Percentiles rank a stretch among this genome's conserved stretches.
Conservation (phyloP, 371 early-diverging fungal species). For the Mortierella sp. region DNA sequence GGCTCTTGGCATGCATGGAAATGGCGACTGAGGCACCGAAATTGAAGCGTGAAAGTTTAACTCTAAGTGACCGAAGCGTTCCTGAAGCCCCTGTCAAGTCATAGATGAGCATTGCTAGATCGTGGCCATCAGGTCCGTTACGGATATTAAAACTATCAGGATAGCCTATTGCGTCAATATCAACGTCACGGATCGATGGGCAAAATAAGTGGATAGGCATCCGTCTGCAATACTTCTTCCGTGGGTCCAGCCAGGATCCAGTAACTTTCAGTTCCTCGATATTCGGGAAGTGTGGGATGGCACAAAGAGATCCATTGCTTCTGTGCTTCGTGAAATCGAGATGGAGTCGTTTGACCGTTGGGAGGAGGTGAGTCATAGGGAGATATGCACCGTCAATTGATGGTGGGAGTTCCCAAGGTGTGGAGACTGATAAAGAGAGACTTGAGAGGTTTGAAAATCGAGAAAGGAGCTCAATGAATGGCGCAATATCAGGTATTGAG, state of each 20-base stretch:
- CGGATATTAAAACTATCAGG: not conserved
- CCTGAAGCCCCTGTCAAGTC: not conserved
- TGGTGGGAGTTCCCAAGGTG: not conserved
- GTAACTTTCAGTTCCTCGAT: not conserved
- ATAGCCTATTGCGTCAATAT: not conserved
- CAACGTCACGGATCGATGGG: not conserved
- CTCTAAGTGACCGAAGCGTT: not conserved
- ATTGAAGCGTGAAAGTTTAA: not conserved
- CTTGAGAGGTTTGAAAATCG: not conserved
- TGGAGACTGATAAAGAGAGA: not conserved
- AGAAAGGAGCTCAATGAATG: not conserved
- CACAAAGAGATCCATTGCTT: not conserved
- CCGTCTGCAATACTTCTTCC: not conserved
- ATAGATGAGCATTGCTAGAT: not conserved
- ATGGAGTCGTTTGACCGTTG: not conserved
- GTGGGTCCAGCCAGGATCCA: not conserved
- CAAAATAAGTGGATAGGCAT: not conserved
- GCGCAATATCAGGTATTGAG: not conserved
- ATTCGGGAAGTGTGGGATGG: not conserved
- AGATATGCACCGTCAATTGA: not conserved
- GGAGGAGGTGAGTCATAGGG: not conserved
- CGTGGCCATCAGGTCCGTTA: not conserved
- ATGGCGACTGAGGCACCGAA: not conserved
- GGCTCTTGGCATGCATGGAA: not conserved
- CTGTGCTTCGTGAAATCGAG: not conserved